Evolutionary conservation across 208 protist genomes (phyloP), one percentile per base, ranked within the genome.

Genomic region (Sergeia podlipaevii): DNA sequence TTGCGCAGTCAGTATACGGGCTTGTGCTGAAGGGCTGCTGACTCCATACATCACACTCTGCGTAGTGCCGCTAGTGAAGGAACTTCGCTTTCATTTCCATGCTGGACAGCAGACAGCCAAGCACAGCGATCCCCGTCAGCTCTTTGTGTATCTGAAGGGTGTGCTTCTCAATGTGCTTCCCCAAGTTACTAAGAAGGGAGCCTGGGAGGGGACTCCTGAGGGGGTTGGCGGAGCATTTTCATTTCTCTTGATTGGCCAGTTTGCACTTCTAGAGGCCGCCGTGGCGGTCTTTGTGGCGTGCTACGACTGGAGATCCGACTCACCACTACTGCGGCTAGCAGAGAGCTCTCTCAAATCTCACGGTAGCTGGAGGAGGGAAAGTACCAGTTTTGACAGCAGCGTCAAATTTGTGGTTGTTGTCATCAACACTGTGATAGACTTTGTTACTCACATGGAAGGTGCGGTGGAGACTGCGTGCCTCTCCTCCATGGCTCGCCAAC

Each of bases 31-130:
- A 18, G 11, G 51, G 5, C 26, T 88, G 21, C 39, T 84, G 2
- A 33, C 48, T 4, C 72, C 84, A 7, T 81, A 74, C 53, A 18
- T 77, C 17, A 13, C 18, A 8, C 24, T 30, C 29, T 55, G 61
- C 8, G 63, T 80, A 0, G 69, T 70, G 3, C 70, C 69, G 15
- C 70, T 80, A 29, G 75, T 76, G 53, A 77, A 62, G 48, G 74
- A 85, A 56, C 59, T 93, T 51, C 60, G 57, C 37, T 93, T 73
- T 55, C 85, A 93, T 54, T 93, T 93, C 48, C 37, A 48, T 26
- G 23, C 50, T 0, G 77, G 79, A 5, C 52, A 49, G 13, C 61
- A 54, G 11, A 89, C 85, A 20, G 75, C 74, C 1, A 50, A 59
- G 27, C 44, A 64, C 8, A 56, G 74, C 20, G 67, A 86, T 29